A percentile compares a stretch with the other conserved stretches of the same genome.
phyloP scores from a whole-genome alignment of 2,329 filamentous ascomycete species.

The Tolypocladium paradoxum region DNA sequence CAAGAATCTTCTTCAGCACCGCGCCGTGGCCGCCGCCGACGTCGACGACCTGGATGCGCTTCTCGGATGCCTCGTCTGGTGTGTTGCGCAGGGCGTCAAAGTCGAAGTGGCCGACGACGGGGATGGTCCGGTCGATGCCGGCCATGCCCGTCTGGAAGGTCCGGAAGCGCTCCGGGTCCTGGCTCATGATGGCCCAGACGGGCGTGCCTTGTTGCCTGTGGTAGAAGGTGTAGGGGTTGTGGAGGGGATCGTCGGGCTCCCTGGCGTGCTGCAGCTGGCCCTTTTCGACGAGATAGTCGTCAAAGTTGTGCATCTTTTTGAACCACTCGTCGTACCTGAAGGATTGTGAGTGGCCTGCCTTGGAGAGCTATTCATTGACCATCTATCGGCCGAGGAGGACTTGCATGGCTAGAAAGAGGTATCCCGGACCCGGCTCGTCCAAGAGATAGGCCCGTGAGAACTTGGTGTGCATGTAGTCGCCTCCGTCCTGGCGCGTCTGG shows the following conservation, averaged over 20 bases:
- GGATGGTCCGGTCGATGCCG: constrained; percentile 21
- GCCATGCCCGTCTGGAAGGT: constrained; percentile 21
- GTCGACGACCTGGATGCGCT: constrained; percentile 17
- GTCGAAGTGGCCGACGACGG: constrained; percentile 19
- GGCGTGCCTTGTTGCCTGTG: constrained; percentile 21
- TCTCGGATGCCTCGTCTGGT: constrained; percentile 5
- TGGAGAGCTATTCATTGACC: not conserved
- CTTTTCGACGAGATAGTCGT: constrained; percentile 17
- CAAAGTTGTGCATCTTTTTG: constrained; percentile 21
- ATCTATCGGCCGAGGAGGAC: not conserved
- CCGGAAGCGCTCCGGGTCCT: constrained; percentile 16
- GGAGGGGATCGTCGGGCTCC: constrained; percentile 17
- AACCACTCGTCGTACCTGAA: constrained; percentile 22
- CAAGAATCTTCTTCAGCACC: constrained; percentile 18
- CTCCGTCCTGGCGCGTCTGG: constrained; percentile 13
- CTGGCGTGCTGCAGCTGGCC: constrained; percentile 8
- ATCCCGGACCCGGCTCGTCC: constrained; percentile 14
- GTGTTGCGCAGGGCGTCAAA: constrained; percentile 15
- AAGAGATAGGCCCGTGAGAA: constrained; percentile 19
- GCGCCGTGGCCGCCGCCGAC: constrained; percentile 19
- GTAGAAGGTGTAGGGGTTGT: constrained; percentile 19
- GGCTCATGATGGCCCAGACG: constrained; percentile 21
- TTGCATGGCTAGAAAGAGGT: constrained; percentile 19
- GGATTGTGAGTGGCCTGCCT: not conserved
- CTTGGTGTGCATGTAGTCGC: constrained; percentile 19